Conservation (phyloP, 1,284 basidiomycete genomes). For the Amylostereum chailletii region DNA sequence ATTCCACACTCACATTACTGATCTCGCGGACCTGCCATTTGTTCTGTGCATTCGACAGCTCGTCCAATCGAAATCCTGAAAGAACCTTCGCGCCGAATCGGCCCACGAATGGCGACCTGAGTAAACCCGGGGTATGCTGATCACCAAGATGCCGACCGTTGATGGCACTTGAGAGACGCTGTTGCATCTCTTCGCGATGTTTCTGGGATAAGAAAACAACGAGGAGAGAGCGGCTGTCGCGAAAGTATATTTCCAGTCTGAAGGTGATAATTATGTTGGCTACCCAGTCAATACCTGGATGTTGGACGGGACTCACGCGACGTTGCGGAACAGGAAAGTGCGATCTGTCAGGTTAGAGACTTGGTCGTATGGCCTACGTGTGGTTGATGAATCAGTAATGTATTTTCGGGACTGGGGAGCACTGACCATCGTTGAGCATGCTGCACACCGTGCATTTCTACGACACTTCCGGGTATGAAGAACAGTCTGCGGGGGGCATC, state of each 20-base stretch:
- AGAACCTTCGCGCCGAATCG: constrained; percentile 28
- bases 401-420: constrained; percentile 2
- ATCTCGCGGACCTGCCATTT: constrained; percentile 85
- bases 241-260: constrained; percentile 86
- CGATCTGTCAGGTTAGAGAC: constrained; percentile 74
- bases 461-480: constrained; percentile 77
- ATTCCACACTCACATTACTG: constrained; percentile 59
- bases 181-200: constrained; percentile 55
- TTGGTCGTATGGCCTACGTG: constrained; percentile 72
- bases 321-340: constrained; percentile 84
- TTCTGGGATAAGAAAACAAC: constrained; percentile 70
- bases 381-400: constrained; percentile 3
- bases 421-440: constrained; percentile 72
- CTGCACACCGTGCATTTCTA: constrained; percentile 72
- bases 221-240: constrained; percentile 76
- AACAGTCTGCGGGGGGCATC: constrained; percentile 81
- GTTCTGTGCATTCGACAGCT: constrained; percentile 59
- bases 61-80: constrained; percentile 40
- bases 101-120: constrained; percentile 49
- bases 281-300: neutral
- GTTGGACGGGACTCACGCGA: constrained; percentile 52
- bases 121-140: constrained; percentile 30
- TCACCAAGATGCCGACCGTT: constrained; percentile 27
- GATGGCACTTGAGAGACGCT: constrained; percentile 47
- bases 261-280: constrained; percentile 1